A percentile compares a stretch with the other conserved stretches of the same genome.
Conservation (phyloP, 495 filamentous ascomycete genomes). For the Rusavskia elegans region DNA sequence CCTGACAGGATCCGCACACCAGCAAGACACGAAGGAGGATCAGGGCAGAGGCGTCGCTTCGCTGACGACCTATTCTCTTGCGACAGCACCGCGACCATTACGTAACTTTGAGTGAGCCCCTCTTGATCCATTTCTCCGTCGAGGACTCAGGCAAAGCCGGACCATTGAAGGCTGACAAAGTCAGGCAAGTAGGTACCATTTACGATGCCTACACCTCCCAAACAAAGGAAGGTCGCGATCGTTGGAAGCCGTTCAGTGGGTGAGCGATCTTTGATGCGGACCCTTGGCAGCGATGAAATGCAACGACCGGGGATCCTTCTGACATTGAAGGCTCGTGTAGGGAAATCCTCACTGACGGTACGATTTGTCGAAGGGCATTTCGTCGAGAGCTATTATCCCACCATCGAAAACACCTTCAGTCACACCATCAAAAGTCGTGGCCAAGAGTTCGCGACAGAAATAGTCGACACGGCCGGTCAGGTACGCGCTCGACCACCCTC, state of each 20-base stretch:
- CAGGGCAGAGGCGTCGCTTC: neutral
- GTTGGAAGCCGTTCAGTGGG: constrained; percentile 95
- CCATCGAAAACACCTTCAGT: constrained; percentile 97
- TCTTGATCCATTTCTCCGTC: neutral
- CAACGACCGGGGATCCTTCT: neutral
- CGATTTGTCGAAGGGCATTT: constrained; percentile 97
- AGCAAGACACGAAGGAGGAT: too few species aligned
- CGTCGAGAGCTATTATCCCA: constrained; percentile 97
- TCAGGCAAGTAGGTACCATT: neutral
- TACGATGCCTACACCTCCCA: constrained; percentile 67
- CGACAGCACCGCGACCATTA: neutral
- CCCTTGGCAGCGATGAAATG: too few species aligned
- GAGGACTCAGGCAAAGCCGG: neutral
- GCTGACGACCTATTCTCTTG: neutral
- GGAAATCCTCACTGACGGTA: constrained; percentile 94
- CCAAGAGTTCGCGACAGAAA: constrained; percentile 91
- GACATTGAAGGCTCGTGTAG: constrained; percentile 31
- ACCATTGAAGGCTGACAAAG: too few species aligned
- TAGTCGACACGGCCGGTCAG: constrained; percentile 97
- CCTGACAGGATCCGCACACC: too few species aligned
- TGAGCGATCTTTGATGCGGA: constrained; percentile 25
- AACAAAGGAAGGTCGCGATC: constrained; percentile 96
- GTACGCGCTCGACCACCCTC: constrained; percentile 30
- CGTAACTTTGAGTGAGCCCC: neutral
- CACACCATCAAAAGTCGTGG: constrained; percentile 82